Evolutionary conservation across 805 yeast genomes (phyloP).

Genomic region (Yueomyces sp.): DNA sequence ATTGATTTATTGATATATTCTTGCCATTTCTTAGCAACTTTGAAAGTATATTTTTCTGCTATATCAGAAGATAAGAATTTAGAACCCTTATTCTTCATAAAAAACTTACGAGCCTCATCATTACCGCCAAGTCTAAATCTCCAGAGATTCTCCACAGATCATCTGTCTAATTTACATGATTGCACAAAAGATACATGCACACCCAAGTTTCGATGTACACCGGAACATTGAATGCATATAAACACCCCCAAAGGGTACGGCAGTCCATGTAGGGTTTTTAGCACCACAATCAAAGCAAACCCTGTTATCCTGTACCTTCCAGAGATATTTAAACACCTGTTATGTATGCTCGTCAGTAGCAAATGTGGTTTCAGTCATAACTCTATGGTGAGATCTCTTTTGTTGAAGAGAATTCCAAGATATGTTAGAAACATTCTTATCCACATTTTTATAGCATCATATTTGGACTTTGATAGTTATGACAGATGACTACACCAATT

Average conservation of each 20-base stretch:
- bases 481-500: too few relatives aligned
- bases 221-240: constrained; percentile 87
- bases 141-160: constrained; percentile 84
- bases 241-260: constrained; percentile 88
- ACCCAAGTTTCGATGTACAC: constrained; percentile 90
- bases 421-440: too few relatives aligned
- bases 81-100: constrained; percentile 75
- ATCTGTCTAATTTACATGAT: constrained; percentile 82
- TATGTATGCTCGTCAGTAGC: constrained; percentile 31
- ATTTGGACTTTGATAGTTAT: too few relatives aligned
- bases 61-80: constrained; percentile 50
- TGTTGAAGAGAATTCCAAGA: background rate
- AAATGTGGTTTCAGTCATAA: constrained; percentile 43
- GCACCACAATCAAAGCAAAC: constrained; percentile 89
- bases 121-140: constrained; percentile 93
- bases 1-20: constrained; percentile 64
- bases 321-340: constrained; percentile 48
- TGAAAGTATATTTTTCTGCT: constrained; percentile 64
- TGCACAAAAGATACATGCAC: constrained; percentile 93
- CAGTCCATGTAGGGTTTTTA: constrained; percentile 96
- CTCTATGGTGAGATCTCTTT: constrained; percentile 22
- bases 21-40: constrained; percentile 69
- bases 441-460: too few relatives aligned
- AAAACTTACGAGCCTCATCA: constrained; percentile 69
- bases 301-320: constrained; percentile 58